phyloP scores from a whole-genome alignment of 345 rosid species.

The Eucalyptus cloeziana region DNA sequence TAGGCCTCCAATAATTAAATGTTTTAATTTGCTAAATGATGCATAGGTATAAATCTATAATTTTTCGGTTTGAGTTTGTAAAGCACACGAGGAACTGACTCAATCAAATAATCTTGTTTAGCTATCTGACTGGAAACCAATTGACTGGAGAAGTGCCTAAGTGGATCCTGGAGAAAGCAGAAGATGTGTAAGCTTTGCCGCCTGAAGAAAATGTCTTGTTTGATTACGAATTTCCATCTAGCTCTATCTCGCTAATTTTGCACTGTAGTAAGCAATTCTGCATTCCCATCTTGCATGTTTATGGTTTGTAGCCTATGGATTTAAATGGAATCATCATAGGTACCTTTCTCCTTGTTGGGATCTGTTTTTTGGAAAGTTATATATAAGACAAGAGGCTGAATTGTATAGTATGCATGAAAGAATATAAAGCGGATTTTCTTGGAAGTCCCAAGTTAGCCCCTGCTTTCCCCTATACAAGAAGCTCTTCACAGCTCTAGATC shows the following conservation, averaged over 20 bases:
- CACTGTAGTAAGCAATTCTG: background rate
- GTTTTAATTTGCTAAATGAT: background rate
- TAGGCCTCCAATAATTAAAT: background rate
- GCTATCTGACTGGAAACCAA: conserved; percentile 24
- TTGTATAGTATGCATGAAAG: background rate
- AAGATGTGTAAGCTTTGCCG: background rate
- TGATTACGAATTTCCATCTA: background rate
- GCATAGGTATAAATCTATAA: background rate
- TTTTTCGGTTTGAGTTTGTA: background rate
- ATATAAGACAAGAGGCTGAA: background rate
- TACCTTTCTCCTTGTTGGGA: no score
- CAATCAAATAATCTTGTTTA: background rate
- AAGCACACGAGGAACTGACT: background rate
- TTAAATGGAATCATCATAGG: no score
- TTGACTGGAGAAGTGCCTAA: conserved; percentile 16
- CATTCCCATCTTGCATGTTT: no score
- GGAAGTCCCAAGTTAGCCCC: background rate
- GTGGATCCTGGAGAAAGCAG: conserved; percentile 2
- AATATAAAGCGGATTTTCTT: background rate
- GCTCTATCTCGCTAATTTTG: background rate
- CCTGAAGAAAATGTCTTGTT: background rate
- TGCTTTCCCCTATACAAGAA: background rate
- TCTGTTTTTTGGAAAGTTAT: background rate
- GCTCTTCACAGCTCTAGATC: background rate
- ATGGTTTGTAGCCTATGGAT: accelerated